Percentiles rank a stretch among this genome's conserved stretches.
phyloP scores from a whole-genome alignment of 768 basidiomycete genomes.

The Rhizopogon vesiculosus region DNA sequence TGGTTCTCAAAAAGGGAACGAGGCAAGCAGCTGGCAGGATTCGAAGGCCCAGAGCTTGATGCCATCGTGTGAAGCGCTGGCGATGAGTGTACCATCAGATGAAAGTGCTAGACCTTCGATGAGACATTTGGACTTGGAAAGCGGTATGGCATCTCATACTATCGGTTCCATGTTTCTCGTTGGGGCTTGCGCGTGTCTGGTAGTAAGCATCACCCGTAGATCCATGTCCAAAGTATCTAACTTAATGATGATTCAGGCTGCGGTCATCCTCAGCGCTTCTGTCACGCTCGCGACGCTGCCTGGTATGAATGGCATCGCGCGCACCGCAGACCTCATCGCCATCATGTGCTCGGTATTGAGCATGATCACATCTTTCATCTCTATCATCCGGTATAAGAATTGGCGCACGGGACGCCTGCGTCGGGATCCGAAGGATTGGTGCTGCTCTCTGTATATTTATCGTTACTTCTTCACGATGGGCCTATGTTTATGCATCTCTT shows the following conservation, averaged over 20 bases:
- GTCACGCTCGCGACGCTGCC: constrained; percentile 80
- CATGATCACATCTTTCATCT: constrained; percentile 64
- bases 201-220: constrained; percentile 38
- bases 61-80: too few relatives aligned
- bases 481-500: neutral
- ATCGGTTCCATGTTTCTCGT: constrained; percentile 52
- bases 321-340: constrained; percentile 64
- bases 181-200: constrained; percentile 60
- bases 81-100: too few relatives aligned
- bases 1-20: too few relatives aligned
- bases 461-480: neutral
- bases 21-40: too few relatives aligned
- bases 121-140: constrained; percentile 56
- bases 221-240: constrained; percentile 2
- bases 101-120: too few relatives aligned
- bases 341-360: constrained; percentile 65
- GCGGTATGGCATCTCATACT: constrained; percentile 37
- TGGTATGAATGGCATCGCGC: constrained; percentile 58
- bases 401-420: constrained; percentile 45
- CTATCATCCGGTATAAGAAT: constrained; percentile 71
- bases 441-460: constrained; percentile 38
- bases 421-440: constrained; percentile 53
- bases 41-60: too few relatives aligned
- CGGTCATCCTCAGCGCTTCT: constrained; percentile 74
- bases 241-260: constrained; percentile 47